phyloP scores from a whole-genome alignment of 192 early-diverging fungal species.

The Coemansia sp. region DNA sequence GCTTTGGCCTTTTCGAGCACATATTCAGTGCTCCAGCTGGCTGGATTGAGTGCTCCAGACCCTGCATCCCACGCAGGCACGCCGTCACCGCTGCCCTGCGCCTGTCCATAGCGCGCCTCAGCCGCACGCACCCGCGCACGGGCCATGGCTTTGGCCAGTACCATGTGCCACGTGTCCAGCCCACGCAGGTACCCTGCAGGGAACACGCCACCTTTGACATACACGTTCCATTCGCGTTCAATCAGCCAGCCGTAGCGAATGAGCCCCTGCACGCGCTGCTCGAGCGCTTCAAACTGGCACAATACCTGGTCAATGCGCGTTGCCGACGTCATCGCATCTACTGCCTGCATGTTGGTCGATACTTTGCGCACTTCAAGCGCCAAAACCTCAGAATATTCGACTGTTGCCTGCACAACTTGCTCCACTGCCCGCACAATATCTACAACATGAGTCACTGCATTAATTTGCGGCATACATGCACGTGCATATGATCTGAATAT shows the following conservation, averaged over 20 bases:
- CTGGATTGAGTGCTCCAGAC: constrained; percentile 10
- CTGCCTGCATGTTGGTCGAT: constrained; percentile 27
- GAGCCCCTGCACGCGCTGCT: constrained; percentile 39
- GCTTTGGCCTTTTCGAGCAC: constrained; percentile 35
- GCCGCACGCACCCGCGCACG: constrained; percentile 19
- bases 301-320: constrained; percentile 34
- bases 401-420: constrained; percentile 22
- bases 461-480: not conserved
- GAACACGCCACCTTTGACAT: constrained; percentile 34
- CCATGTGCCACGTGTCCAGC: constrained; percentile 37
- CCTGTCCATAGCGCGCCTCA: constrained; percentile 13
- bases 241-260: constrained; percentile 50
- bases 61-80: constrained; percentile 7
- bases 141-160: constrained; percentile 29
- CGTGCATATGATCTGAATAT: not conserved
- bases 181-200: constrained; percentile 24
- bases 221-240: constrained; percentile 42
- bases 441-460: constrained; percentile 13
- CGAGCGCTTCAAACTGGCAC: constrained; percentile 30
- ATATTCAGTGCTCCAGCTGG: constrained; percentile 41
- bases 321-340: constrained; percentile 28
- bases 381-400: constrained; percentile 39
- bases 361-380: constrained; percentile 35
- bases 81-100: constrained; percentile 9
- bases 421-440: constrained; percentile 36